Conservation (phyloP, 345 rosid genomes). For the Punica granatum region DNA sequence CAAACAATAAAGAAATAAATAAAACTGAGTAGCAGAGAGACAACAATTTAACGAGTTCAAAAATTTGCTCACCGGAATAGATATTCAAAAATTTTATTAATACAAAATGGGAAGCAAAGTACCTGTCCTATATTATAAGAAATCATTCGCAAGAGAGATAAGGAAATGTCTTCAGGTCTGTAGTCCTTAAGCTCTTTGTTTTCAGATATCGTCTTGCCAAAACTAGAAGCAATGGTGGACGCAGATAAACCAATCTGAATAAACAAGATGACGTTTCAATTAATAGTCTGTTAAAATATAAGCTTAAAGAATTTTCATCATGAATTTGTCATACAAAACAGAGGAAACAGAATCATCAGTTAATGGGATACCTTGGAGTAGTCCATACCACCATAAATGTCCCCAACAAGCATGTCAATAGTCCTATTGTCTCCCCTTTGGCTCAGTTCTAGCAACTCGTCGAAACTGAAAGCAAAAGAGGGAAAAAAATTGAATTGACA, state of each 20-base stretch:
- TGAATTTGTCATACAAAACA: not conserved
- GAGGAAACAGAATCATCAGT: not conserved
- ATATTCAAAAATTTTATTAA: too few relatives aligned
- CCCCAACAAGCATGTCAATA: conserved; percentile 98
- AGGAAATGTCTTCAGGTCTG: conserved; percentile 93
- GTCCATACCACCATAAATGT: conserved; percentile 95
- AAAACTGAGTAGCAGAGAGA: conserved; percentile 14
- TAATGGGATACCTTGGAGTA: conserved; percentile 63
- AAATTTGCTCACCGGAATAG: too few relatives aligned
- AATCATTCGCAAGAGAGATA: conserved; percentile 96
- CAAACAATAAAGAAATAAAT: not conserved
- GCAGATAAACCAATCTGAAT: conserved; percentile 92
- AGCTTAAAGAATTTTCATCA: not conserved
- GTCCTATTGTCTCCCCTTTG: conserved; percentile 92
- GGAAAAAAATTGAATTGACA: not conserved
- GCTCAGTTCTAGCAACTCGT: conserved; percentile 91
- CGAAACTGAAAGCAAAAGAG: conserved; percentile 47
- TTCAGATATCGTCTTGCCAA: conserved; percentile 92
- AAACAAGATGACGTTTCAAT: not conserved
- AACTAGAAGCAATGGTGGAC: conserved; percentile 97
- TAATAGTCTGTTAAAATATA: not conserved
- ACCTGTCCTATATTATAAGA: conserved; percentile 99
- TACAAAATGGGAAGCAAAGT: conserved; percentile 2
- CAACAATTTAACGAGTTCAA: too few relatives aligned
- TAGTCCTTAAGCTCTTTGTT: conserved; percentile 87